These are phyloP conservation scores for Mucor circinelloides DNA, from an alignment of 371 early-diverging fungal species.

Conservation along the genomic window DNA sequence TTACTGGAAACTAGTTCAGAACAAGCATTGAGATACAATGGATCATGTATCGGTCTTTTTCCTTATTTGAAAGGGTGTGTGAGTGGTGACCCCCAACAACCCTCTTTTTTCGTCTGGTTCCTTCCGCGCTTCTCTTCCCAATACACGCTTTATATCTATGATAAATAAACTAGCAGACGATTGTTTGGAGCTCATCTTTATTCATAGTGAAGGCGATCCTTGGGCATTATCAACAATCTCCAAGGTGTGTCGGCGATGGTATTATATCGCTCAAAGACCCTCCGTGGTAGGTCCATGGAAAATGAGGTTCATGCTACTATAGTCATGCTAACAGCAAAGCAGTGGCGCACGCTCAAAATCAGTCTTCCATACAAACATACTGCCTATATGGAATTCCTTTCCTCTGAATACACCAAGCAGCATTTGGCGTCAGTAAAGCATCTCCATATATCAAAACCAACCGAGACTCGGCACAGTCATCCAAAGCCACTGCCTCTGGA, in stretches of 20 bases:
- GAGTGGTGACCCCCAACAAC: background rate
- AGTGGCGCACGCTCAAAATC: constrained; percentile 18
- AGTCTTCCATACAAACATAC: constrained; percentile 7
- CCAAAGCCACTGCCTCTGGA: constrained; percentile 13
- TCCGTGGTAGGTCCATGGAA: constrained; percentile 18
- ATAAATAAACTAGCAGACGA: constrained; percentile 18
- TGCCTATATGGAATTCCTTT: constrained; percentile 14
- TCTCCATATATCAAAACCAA: constrained; percentile 20
- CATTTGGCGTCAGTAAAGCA: constrained; percentile 12
- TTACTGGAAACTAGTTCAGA: background rate
- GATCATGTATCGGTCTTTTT: background rate
- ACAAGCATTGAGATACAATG: background rate
- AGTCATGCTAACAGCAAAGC: background rate
- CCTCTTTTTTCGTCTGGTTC: background rate
- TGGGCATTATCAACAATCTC: constrained; percentile 16
- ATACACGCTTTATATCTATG: background rate
- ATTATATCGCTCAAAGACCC: constrained; percentile 13
- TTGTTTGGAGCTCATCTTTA: constrained; percentile 23
- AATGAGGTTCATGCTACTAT: background rate
- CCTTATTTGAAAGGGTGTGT: background rate
- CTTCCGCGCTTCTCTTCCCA: background rate
- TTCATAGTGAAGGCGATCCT: constrained; percentile 19
- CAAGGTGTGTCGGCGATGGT: constrained; percentile 26
- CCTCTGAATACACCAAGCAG: constrained; percentile 1
- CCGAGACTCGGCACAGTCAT: constrained; percentile 23